Evolutionary conservation across 768 basidiomycete genomes (phyloP).

Genomic region (Macrolepiota dolichaula): DNA sequence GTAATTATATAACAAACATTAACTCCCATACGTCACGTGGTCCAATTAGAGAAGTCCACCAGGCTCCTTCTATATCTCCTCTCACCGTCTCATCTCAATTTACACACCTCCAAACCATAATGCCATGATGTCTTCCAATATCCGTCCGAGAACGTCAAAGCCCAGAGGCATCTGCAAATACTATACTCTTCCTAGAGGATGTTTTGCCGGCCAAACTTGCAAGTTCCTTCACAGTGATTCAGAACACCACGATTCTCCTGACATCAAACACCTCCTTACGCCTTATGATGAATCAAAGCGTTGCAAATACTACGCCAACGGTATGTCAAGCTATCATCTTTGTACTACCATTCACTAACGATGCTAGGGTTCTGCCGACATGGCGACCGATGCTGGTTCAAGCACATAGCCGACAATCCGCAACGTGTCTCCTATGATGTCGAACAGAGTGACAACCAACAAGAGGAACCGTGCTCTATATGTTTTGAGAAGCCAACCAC

Average conservation of each 20-base stretch:
- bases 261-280: constrained; percentile 35
- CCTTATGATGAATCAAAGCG: constrained; percentile 71
- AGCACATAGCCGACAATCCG: constrained; percentile 38
- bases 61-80: constrained; percentile 7
- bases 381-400: constrained; percentile 75
- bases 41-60: constrained; percentile 5
- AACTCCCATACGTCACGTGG: neutral
- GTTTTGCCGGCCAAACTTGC: constrained; percentile 65
- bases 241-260: constrained; percentile 24
- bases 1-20: neutral
- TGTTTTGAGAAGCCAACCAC: constrained; percentile 71
- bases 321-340: constrained; percentile 23
- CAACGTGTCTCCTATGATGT: constrained; percentile 14
- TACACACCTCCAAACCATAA: neutral
- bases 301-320: constrained; percentile 62
- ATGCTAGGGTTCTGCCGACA: constrained; percentile 64
- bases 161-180: constrained; percentile 70
- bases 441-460: constrained; percentile 33
- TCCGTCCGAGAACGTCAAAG: constrained; percentile 65
- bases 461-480: constrained; percentile 54
- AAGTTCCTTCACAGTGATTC: constrained; percentile 69
- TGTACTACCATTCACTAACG: neutral
- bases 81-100: neutral
- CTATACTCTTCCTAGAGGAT: constrained; percentile 61
- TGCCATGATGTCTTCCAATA: constrained; percentile 11